These are phyloP conservation scores for Andrographis paniculata DNA, from an alignment of 305 asterid genomes.

Conservation along the genomic window DNA sequence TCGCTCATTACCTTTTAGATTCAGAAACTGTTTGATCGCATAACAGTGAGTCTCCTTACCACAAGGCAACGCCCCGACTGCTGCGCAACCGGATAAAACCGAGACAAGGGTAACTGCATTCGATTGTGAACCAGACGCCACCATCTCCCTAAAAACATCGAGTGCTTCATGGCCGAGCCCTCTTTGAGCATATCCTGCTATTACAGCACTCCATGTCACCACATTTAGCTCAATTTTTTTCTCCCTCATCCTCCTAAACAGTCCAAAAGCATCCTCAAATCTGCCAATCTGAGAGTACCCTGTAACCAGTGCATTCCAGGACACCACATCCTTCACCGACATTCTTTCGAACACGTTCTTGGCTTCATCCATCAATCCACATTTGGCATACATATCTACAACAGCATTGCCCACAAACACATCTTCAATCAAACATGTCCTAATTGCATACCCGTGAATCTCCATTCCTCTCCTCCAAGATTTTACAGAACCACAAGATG, in stretches of 20 bases:
- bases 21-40: constrained; percentile 33
- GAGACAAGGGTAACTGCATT: constrained; percentile 70
- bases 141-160: constrained; percentile 61
- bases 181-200: constrained; percentile 78
- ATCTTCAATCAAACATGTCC: constrained; percentile 46
- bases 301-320: constrained; percentile 77
- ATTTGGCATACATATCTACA: constrained; percentile 70
- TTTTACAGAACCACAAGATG: constrained; percentile 51
- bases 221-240: constrained; percentile 52
- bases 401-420: constrained; percentile 64
- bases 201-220: constrained; percentile 85
- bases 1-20: constrained; percentile 33
- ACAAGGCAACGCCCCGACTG: constrained; percentile 43
- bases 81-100: constrained; percentile 72
- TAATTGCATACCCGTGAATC: constrained; percentile 51
- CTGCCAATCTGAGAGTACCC: constrained; percentile 74
- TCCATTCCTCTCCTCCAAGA: constrained; percentile 45
- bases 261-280: constrained; percentile 49
- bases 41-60: constrained; percentile 71
- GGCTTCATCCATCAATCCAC: constrained; percentile 52
- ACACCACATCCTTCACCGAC: constrained; percentile 73
- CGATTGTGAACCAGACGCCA: constrained; percentile 42
- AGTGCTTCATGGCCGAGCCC: constrained; percentile 69
- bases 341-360: constrained; percentile 50
- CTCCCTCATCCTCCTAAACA: constrained; percentile 61